Percentiles rank a stretch among this genome's conserved stretches.
Conservation (phyloP, 352 stramenopile genomes). For the Globisporangium nagaii region DNA sequence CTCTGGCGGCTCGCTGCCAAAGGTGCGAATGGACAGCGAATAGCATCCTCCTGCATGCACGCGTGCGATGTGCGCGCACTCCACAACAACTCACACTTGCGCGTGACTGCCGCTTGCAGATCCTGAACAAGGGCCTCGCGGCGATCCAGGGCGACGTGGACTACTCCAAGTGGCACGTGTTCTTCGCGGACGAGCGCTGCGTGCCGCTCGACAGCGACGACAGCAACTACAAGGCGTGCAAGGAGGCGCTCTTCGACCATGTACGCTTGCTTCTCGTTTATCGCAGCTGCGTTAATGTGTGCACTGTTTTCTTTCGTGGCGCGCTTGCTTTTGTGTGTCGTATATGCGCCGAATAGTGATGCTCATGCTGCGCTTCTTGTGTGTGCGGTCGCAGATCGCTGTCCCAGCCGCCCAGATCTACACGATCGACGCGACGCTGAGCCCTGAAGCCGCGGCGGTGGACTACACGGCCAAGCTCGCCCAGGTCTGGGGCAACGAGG, state of each 20-base stretch:
- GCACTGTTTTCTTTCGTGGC: no score
- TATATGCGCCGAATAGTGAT: no score
- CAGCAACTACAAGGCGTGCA: conserved; percentile 95
- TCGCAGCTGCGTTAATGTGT: not conserved
- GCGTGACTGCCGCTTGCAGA: conserved; percentile 24
- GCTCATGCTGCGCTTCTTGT: not conserved
- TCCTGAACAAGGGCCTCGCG: conserved; percentile 76
- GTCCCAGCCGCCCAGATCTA: conserved; percentile 87
- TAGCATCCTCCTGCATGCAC: no score
- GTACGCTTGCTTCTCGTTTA: conserved; percentile 21
- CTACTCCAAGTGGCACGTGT: conserved; percentile 96
- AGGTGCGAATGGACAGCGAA: conserved; percentile 19
- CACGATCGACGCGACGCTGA: conserved; percentile 85
- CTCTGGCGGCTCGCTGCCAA: conserved; percentile 84
- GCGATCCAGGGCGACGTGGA: conserved; percentile 80
- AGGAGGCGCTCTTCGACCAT: conserved; percentile 84
- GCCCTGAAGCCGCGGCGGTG: conserved; percentile 46
- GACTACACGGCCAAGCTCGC: conserved; percentile 76
- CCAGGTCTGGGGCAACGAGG: conserved; percentile 54
- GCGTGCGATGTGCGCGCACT: no score
- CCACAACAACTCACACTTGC: no score
- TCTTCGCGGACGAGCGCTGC: conserved; percentile 97
- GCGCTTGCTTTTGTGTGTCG: no score
- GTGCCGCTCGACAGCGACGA: conserved; percentile 90
- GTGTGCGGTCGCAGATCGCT: conserved; percentile 23